phyloP scores from a whole-genome alignment of 768 basidiomycete species.

The Arthromyces matolae region DNA sequence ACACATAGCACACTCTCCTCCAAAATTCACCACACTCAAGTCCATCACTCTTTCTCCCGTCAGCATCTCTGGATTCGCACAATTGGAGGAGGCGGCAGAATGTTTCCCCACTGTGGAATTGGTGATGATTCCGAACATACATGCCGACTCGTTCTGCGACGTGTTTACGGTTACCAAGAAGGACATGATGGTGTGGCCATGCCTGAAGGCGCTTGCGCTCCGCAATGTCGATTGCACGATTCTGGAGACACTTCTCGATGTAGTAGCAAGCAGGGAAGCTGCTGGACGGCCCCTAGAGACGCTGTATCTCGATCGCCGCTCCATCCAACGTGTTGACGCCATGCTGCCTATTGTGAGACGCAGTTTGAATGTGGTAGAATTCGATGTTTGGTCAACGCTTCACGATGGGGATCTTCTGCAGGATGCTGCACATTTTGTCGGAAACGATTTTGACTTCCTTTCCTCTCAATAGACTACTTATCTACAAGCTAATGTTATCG shows the following conservation, averaged over 20 bases:
- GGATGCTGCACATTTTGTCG: conserved; percentile 13
- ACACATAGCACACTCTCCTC: background rate
- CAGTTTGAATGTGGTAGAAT: conserved; percentile 7
- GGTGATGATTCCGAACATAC: conserved; percentile 15
- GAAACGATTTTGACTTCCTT: conserved; percentile 14
- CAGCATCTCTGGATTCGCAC: conserved; percentile 6
- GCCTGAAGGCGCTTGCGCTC: conserved; percentile 10
- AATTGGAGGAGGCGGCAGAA: conserved; percentile 8
- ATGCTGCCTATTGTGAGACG: conserved; percentile 5
- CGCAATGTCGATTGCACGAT: conserved; percentile 12
- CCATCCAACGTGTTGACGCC: conserved; percentile 6
- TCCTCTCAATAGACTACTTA: background rate
- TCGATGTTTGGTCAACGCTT: conserved; percentile 14
- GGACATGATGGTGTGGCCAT: conserved; percentile 10
- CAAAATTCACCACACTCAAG: conserved; percentile 12
- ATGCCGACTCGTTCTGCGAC: conserved; percentile 11
- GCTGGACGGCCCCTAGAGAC: conserved; percentile 9
- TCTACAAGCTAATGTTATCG: background rate
- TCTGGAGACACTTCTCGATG: conserved; percentile 10
- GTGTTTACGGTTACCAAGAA: conserved; percentile 4
- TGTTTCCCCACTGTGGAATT: conserved; percentile 15
- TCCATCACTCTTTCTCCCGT: conserved; percentile 15
- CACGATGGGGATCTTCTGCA: conserved; percentile 10
- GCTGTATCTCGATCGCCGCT: conserved; percentile 13
- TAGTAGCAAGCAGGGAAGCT: conserved; percentile 6